Evolutionary conservation across 148 eudicot species (phyloP).

Genomic region (Vaccinium corymbosum): DNA sequence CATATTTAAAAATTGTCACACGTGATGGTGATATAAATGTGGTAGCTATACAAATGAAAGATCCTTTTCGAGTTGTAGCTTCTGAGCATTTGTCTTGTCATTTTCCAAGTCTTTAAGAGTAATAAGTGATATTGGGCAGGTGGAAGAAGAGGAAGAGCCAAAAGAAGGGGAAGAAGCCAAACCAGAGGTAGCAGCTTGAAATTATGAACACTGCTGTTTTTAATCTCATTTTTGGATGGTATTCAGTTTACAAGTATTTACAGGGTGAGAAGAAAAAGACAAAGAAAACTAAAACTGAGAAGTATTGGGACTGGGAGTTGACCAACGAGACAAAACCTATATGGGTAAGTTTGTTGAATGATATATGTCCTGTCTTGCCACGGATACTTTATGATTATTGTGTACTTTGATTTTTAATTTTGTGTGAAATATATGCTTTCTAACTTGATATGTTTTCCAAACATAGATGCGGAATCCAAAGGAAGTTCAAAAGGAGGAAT

Average conservation of each 20-base stretch:
- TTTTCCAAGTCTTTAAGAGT: neutral
- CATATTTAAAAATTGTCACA: neutral
- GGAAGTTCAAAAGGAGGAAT: conserved; percentile 85
- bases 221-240: neutral
- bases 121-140: conserved; percentile 38
- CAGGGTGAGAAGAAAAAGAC: conserved; percentile 75
- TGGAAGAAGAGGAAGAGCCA: conserved; percentile 88
- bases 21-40: neutral
- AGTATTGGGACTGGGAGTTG: conserved; percentile 98
- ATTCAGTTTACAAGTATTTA: conserved; percentile 10
- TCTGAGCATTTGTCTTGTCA: neutral
- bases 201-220: neutral
- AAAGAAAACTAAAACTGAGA: conserved; percentile 85
- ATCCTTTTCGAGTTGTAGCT: neutral
- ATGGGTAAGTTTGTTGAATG: conserved; percentile 56
- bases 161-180: conserved; percentile 81
- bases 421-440: neutral
- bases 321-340: conserved; percentile 95
- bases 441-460: neutral
- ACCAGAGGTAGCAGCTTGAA: conserved; percentile 56
- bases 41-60: neutral
- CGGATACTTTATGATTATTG: neutral
- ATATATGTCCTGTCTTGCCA: neutral
- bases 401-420: neutral
- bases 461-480: conserved; percentile 88